Percentiles rank a stretch among this genome's conserved stretches.
Conservation (phyloP, 2,329 filamentous ascomycete genomes). For the Akanthomyces lecanii region DNA sequence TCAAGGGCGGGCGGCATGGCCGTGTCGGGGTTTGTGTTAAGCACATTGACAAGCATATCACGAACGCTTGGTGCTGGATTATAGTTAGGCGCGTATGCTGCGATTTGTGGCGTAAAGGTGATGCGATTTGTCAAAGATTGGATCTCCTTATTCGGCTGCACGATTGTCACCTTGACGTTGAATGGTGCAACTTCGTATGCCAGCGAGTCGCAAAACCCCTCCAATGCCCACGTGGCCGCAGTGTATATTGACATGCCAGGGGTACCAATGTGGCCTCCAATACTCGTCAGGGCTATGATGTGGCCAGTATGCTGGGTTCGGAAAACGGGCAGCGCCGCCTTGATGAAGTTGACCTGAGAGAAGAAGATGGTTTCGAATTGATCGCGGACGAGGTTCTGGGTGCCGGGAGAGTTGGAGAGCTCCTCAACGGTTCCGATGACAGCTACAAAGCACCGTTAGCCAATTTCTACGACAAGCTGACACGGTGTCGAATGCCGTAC, state of each 20-base stretch:
- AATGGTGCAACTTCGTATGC: slow-evolving; percentile 96
- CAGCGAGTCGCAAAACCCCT: slow-evolving; percentile 92
- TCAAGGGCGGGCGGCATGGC: slow-evolving; percentile 34
- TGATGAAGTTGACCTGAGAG: slow-evolving; percentile 93
- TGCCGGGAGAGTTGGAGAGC: slow-evolving; percentile 66
- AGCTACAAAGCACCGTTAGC: slow-evolving; percentile 43
- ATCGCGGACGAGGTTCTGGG: slow-evolving; percentile 75
- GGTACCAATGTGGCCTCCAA: slow-evolving; percentile 88
- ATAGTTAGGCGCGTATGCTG: slow-evolving; percentile 39
- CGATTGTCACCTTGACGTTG: slow-evolving; percentile 92
- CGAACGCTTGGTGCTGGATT: slow-evolving; percentile 71
- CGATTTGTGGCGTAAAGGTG: slow-evolving; percentile 74
- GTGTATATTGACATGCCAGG: slow-evolving; percentile 89
- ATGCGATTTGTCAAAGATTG: slow-evolving; percentile 82
- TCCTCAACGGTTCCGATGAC: slow-evolving; percentile 91
- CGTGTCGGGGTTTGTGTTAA: slow-evolving; percentile 72
- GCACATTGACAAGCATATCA: slow-evolving; percentile 74
- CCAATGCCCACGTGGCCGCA: slow-evolving; percentile 88
- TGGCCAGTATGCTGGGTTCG: slow-evolving; percentile 79
- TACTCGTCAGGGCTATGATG: slow-evolving; percentile 83
- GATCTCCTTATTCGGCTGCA: slow-evolving; percentile 93
- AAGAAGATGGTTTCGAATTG: slow-evolving; percentile 97
- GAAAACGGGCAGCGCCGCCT: slow-evolving; percentile 76
- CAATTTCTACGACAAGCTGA: neutral
- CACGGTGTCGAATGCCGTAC: slow-evolving; percentile 38